Evolutionary conservation across 2,329 filamentous ascomycete genomes (phyloP), one percentile per base, ranked within the genome.

Genomic region (Blastomyces emzantsi): DNA sequence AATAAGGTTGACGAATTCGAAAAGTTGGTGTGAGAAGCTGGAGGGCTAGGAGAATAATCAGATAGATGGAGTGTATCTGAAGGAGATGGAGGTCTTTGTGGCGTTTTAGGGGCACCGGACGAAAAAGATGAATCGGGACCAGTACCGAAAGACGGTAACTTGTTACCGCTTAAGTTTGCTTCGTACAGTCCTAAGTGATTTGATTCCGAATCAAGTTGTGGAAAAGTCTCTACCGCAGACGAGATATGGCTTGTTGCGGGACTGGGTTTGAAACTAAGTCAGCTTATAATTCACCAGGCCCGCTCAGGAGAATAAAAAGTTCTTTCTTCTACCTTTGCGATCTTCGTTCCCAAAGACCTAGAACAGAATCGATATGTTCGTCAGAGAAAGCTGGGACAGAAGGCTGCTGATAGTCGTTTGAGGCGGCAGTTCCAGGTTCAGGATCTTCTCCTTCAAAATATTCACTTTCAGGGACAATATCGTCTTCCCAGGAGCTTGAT

Each of bases 401-500:
- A 22, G 9, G 3, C 11, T 57, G 30, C 33, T 57, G 30, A 41
- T 19, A 11, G 17, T 41, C n/a, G 17, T 57, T n/a, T 22, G 19
- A 39, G 33, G n/a, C 7, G 39, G 25, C 33, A 36, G 19, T 33
- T 25, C 33, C 33, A 36, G 33, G 19, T 57, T 33, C 19, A 3
- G 30, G 54, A 13, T 41, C 19, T 19, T 41, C 33, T 13, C 19
- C 33, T 22, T 25, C 54, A 9, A 25, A 15, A 25, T 36, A 15
- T 39, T 57, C 15, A 57, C 30, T 2, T 3, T 57, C 54, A 9
- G 13, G 22, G 19, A 57, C 54, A 4, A n/a, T 22, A 41, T 36
- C 54, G 33, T 57, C 54, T 57, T 57, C 54, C 54, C 54, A 57
- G n/a, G 54, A 39, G 33, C 33, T 17, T 22, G 54, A 57, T 13